Percentiles rank a stretch among this genome's conserved stretches.
These are phyloP conservation scores for Goniomonas avonlea DNA, from an alignment of 78 protist genomes.

Conservation along the genomic window DNA sequence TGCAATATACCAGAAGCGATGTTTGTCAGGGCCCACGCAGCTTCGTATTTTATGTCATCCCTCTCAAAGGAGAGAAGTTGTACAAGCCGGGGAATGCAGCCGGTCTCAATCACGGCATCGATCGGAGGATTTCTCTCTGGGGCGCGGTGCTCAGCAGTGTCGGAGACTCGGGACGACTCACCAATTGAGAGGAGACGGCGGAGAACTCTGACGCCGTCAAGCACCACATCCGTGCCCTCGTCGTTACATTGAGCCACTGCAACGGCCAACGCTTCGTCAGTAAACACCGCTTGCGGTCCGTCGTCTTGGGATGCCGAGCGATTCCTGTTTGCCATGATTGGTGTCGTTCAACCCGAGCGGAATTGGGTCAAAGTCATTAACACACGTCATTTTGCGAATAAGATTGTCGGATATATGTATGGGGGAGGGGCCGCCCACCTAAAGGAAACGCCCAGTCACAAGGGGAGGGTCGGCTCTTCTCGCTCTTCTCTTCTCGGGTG, in stretches of 20 bases:
- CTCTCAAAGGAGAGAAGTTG: background rate
- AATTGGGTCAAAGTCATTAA: too few relatives aligned
- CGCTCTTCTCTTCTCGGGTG: background rate
- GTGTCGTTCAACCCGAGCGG: too few relatives aligned
- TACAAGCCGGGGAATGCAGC: background rate
- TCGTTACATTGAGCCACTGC: too few relatives aligned
- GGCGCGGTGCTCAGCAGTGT: background rate
- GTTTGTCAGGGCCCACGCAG: slow-evolving; percentile 46
- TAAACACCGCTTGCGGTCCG: too few relatives aligned
- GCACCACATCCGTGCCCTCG: too few relatives aligned
- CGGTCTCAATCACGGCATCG: background rate
- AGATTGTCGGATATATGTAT: too few relatives aligned
- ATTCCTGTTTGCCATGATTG: too few relatives aligned
- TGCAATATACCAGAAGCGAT: too few relatives aligned
- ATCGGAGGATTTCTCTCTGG: background rate
- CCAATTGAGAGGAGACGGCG: background rate
- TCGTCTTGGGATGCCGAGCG: too few relatives aligned
- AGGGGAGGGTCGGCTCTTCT: background rate
- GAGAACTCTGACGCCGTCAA: background rate
- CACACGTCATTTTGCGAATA: too few relatives aligned
- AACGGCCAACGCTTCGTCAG: too few relatives aligned
- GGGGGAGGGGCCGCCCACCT: background rate
- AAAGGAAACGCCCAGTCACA: background rate
- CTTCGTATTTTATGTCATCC: background rate
- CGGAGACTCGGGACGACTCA: background rate